Conservation (phyloP, 495 filamentous ascomycete genomes). For the Bacidia rubella region DNA sequence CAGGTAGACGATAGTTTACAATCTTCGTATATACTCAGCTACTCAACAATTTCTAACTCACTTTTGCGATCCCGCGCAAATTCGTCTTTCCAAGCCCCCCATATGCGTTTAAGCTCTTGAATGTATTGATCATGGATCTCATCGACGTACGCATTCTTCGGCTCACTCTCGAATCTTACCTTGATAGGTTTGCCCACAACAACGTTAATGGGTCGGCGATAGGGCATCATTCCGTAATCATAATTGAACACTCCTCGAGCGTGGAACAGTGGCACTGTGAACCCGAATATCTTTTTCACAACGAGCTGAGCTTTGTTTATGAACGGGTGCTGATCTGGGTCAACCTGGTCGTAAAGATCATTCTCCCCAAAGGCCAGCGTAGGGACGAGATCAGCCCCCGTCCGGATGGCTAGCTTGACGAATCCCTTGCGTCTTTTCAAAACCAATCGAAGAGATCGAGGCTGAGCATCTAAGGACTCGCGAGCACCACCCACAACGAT, state of each 20-base stretch:
- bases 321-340: constrained; percentile 51
- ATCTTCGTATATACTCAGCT: constrained; percentile 19
- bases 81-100: constrained; percentile 77
- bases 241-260: constrained; percentile 93
- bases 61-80: constrained; percentile 59
- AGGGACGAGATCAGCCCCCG: constrained; percentile 81
- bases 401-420: constrained; percentile 80
- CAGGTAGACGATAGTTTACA: neutral
- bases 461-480: constrained; percentile 78
- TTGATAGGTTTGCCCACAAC: constrained; percentile 73
- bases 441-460: constrained; percentile 58
- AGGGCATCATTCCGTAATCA: constrained; percentile 90
- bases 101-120: constrained; percentile 62
- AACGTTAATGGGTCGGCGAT: constrained; percentile 71
- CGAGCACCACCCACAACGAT: constrained; percentile 89
- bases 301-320: constrained; percentile 68
- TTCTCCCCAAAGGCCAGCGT: constrained; percentile 92
- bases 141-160: constrained; percentile 64
- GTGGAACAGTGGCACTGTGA: constrained; percentile 83
- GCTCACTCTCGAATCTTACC: constrained; percentile 43
- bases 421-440: constrained; percentile 80
- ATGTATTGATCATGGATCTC: constrained; percentile 68
- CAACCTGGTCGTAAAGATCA: constrained; percentile 81
- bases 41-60: constrained; percentile 71
- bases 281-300: constrained; percentile 74